A percentile compares a stretch with the other conserved stretches of the same genome.
Evolutionary conservation across 2,329 filamentous ascomycete species (phyloP).

Genomic region (Trichoderma sp.): DNA sequence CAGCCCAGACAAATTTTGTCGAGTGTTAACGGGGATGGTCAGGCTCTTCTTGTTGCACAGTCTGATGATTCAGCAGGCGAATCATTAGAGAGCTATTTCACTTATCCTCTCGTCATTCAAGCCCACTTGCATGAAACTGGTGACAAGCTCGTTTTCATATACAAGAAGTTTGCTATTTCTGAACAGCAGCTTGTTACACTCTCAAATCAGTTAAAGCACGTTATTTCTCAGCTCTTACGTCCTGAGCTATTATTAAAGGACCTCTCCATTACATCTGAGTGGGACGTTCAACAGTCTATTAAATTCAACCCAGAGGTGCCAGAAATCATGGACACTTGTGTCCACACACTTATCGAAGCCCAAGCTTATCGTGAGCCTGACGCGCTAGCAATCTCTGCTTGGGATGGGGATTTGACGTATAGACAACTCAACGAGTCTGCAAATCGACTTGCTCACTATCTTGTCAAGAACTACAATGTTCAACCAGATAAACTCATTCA

Average conservation of each 20-base stretch:
- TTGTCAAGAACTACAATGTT: background rate
- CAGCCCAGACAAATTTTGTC: conserved; percentile 12
- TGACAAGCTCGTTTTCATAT: conserved; percentile 6
- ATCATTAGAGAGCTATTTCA: conserved; percentile 10
- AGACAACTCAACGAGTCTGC: background rate
- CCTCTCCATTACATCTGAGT: background rate
- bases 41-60: background rate
- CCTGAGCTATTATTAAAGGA: background rate
- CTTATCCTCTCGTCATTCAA: conserved; percentile 13
- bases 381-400: conserved; percentile 9
- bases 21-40: background rate
- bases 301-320: background rate
- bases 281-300: background rate
- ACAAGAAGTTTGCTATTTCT: background rate
- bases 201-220: conserved; percentile 1
- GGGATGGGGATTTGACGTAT: conserved; percentile 10
- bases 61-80: background rate
- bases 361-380: background rate
- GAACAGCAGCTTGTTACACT: conserved; percentile 5
- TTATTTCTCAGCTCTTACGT: background rate
- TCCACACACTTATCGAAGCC: conserved; percentile 19
- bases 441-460: conserved; percentile 7
- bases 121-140: background rate
- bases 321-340: conserved; percentile 29
- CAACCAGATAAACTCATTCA: background rate